phyloP scores from a whole-genome alignment of 805 yeast genomes.

The Kregervanrija delftensis region DNA sequence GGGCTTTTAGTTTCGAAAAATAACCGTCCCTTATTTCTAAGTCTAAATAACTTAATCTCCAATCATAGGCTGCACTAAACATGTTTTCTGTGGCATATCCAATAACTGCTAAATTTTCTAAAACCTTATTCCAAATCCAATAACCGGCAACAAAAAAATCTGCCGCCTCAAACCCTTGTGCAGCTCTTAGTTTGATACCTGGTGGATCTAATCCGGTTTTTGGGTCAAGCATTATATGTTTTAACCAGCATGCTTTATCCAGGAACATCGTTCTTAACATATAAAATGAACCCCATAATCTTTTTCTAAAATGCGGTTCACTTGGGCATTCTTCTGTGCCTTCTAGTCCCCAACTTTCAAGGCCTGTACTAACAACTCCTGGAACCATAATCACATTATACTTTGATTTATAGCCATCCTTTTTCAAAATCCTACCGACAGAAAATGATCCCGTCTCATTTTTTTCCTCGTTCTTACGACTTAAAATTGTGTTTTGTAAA shows the following conservation, averaged over 20 bases:
- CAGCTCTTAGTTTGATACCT: conserved; percentile 72
- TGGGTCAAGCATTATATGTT: conserved; percentile 83
- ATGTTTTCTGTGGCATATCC: conserved; percentile 91
- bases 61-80: conserved; percentile 90
- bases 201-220: conserved; percentile 92
- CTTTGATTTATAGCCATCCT: conserved; percentile 44
- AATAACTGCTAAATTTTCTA: conserved; percentile 90
- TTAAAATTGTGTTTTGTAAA: conserved; percentile 51
- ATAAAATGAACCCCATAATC: conserved; percentile 95
- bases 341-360: conserved; percentile 85
- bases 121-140: conserved; percentile 96
- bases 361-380: conserved; percentile 91
- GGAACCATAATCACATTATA: conserved; percentile 90
- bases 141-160: conserved; percentile 96
- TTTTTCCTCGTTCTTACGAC: conserved; percentile 40
- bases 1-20: conserved; percentile 67
- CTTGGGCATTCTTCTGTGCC: conserved; percentile 79
- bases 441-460: conserved; percentile 77
- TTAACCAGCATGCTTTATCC: conserved; percentile 90
- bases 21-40: conserved; percentile 82
- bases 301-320: conserved; percentile 76
- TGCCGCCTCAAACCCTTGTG: conserved; percentile 94
- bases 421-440: conserved; percentile 63
- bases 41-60: conserved; percentile 90
- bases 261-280: conserved; percentile 90